A percentile compares a stretch with the other conserved stretches of the same genome.
Conservation (phyloP, 192 early-diverging fungal genomes). For the Coemansia sp. region DNA sequence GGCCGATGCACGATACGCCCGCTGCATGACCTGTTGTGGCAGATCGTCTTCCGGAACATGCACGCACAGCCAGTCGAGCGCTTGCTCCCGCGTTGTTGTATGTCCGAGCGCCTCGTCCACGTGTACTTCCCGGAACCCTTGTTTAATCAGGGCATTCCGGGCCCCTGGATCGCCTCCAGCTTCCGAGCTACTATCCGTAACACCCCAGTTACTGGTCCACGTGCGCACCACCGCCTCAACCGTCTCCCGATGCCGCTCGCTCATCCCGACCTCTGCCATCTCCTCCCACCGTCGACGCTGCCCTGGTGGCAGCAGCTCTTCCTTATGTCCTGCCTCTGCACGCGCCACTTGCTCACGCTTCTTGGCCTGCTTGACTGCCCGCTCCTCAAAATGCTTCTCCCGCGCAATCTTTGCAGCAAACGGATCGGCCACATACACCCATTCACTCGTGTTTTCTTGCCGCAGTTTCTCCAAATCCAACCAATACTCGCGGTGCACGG, state of each 20-base stretch:
- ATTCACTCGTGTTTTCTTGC: slow-evolving; percentile 33
- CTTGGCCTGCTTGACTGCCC: slow-evolving; percentile 8
- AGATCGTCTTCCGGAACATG: slow-evolving; percentile 88
- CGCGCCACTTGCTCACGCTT: slow-evolving; percentile 38
- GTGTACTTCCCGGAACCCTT: slow-evolving; percentile 75
- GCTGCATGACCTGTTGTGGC: slow-evolving; percentile 33
- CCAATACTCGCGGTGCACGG: slow-evolving; percentile 73
- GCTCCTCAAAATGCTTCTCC: slow-evolving; percentile 34
- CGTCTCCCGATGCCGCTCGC: slow-evolving; percentile 54
- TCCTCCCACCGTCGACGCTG: slow-evolving; percentile 38
- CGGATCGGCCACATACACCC: slow-evolving; percentile 76
- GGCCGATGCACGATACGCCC: slow-evolving; percentile 19
- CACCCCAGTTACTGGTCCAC: slow-evolving; percentile 37
- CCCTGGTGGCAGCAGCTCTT: slow-evolving; percentile 22
- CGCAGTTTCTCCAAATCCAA: slow-evolving; percentile 60
- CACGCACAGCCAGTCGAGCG: slow-evolving; percentile 83
- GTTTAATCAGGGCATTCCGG: slow-evolving; percentile 5
- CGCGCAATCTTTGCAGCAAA: slow-evolving; percentile 63
- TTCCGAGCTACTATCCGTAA: neutral
- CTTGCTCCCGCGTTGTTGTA: slow-evolving; percentile 48
- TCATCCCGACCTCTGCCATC: slow-evolving; percentile 68
- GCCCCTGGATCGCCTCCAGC: neutral
- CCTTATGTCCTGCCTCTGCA: slow-evolving; percentile 42
- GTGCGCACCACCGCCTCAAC: slow-evolving; percentile 70
- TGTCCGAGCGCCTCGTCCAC: slow-evolving; percentile 72